A percentile compares a stretch with the other conserved stretches of the same genome.
Conservation (phyloP, 23 red algal species). For the Gracilaria vermiculophylla region DNA sequence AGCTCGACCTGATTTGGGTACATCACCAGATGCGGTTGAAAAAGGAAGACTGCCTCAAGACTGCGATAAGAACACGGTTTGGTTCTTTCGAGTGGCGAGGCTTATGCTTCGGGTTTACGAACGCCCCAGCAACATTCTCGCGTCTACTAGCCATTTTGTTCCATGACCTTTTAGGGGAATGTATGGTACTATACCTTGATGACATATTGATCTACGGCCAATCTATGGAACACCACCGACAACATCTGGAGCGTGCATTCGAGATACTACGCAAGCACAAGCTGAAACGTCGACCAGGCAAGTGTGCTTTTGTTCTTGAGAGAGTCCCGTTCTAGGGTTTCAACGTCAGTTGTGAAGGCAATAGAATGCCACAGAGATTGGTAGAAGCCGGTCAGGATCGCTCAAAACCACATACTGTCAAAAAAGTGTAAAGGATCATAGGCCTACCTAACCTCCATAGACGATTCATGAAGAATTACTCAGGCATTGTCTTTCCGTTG, state of each 20-base stretch:
- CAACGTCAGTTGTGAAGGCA: not conserved
- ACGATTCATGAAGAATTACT: constrained; percentile 6
- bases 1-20: constrained; percentile 17
- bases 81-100: not conserved
- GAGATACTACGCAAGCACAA: not conserved
- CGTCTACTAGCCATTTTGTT: not conserved
- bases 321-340: constrained; percentile 1
- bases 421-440: not conserved
- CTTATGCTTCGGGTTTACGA: constrained; percentile 18
- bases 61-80: constrained; percentile 21
- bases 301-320: not conserved
- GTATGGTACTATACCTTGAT: constrained; percentile 4
- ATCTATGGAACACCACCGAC: not conserved
- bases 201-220: not conserved
- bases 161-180: not conserved
- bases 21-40: not conserved
- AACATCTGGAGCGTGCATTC: not conserved
- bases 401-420: not conserved
- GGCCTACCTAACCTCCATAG: not conserved
- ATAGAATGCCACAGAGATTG: not conserved
- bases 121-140: not conserved
- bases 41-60: constrained; percentile 9
- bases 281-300: not conserved
- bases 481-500: not conserved
- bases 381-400: not conserved